Conservation (phyloP, 179 eudicot genomes). For the Corrigiola litoralis region DNA sequence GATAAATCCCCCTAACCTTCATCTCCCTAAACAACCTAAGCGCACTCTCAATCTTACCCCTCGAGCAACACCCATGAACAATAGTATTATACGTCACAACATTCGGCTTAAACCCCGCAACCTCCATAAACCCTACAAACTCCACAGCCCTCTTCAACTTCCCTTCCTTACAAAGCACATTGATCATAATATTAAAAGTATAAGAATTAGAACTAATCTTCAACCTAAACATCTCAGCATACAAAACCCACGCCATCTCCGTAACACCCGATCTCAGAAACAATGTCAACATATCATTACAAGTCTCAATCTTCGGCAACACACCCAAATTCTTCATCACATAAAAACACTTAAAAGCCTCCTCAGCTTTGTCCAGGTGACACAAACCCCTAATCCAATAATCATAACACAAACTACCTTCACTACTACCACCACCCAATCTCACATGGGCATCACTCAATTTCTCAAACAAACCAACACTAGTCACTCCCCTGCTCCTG, state of each 20-base stretch:
- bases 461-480: constrained; percentile 26
- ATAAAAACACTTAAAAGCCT: constrained; percentile 43
- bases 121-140: constrained; percentile 54
- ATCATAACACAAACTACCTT: constrained; percentile 43
- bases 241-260: constrained; percentile 54
- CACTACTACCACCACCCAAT: too few relatives aligned
- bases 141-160: constrained; percentile 63
- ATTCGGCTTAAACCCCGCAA: constrained; percentile 53
- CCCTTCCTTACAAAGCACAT: constrained; percentile 69
- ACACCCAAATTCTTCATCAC: constrained; percentile 47
- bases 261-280: constrained; percentile 40
- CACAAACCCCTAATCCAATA: constrained; percentile 48
- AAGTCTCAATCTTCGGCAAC: constrained; percentile 50
- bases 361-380: constrained; percentile 42
- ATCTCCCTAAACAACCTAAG: constrained; percentile 37
- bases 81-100: constrained; percentile 63
- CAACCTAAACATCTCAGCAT: constrained; percentile 65
- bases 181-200: constrained; percentile 78
- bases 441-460: too few relatives aligned
- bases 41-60: constrained; percentile 52
- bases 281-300: constrained; percentile 55
- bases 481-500: not conserved
- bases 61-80: constrained; percentile 51
- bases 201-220: constrained; percentile 43
- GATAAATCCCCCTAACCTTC: constrained; percentile 53